Percentiles rank a stretch among this genome's conserved stretches.
These are phyloP conservation scores for Arthrocladium fulminans DNA, from an alignment of 2,329 filamentous ascomycete species.

Conservation along the genomic window DNA sequence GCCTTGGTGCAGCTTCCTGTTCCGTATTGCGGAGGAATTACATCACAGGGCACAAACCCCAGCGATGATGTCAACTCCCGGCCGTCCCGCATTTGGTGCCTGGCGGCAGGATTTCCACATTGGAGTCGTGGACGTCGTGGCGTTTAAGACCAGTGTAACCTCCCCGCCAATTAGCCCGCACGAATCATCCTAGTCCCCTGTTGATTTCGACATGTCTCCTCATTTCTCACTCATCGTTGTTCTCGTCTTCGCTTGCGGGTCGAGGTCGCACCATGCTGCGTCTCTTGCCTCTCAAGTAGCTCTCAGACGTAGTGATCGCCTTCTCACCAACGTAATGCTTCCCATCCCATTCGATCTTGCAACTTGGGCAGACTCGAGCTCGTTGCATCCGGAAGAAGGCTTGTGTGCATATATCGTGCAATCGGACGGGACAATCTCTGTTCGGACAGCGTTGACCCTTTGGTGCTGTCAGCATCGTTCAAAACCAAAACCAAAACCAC, in stretches of 20 bases:
- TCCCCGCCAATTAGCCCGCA: too few relatives aligned
- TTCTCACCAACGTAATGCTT: slow-evolving; percentile 46
- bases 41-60: background rate
- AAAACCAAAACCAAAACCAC: background rate
- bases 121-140: too few relatives aligned
- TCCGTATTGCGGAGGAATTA: background rate
- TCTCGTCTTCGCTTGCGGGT: background rate
- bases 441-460: slow-evolving; percentile 66
- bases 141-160: too few relatives aligned
- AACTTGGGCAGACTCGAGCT: slow-evolving; percentile 55
- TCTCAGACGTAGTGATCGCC: slow-evolving; percentile 32
- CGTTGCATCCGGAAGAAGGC: slow-evolving; percentile 62
- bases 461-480: background rate
- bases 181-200: too few relatives aligned
- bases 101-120: too few relatives aligned
- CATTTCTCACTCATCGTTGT: slow-evolving; percentile 2
- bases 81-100: too few relatives aligned
- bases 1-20: background rate
- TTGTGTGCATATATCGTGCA: slow-evolving; percentile 69
- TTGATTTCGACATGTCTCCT: too few relatives aligned
- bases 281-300: slow-evolving; percentile 24
- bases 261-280: slow-evolving; percentile 18
- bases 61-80: background rate
- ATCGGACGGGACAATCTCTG: slow-evolving; percentile 56
- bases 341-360: slow-evolving; percentile 44